Conservation (phyloP, 75 land plant genomes). For the Pseudotsuga menziesii region DNA sequence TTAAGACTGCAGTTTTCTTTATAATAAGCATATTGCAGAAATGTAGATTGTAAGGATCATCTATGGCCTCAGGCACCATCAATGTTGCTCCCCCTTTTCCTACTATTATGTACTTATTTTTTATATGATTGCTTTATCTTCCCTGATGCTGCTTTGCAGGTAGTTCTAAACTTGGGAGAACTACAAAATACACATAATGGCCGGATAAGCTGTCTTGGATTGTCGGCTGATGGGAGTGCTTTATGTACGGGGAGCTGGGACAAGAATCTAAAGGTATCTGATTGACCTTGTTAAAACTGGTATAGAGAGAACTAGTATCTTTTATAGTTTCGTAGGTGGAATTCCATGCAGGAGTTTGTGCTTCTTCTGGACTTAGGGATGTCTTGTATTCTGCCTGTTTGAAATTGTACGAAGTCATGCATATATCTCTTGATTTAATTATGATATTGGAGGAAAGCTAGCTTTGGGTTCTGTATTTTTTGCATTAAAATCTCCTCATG, state of each 20-base stretch:
- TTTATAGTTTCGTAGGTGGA: not conserved
- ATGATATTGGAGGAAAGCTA: not conserved
- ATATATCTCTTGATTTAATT: not conserved
- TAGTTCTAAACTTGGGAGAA: conserved; percentile 71
- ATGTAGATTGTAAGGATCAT: not conserved
- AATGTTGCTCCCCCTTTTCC: no score
- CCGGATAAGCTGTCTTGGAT: conserved; percentile 78
- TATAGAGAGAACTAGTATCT: not conserved
- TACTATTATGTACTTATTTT: no score
- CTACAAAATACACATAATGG: conserved; percentile 61
- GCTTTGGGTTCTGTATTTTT: not conserved
- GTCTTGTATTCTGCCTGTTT: not conserved
- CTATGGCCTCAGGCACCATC: not conserved
- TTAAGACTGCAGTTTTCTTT: not conserved
- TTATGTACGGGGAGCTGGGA: conserved; percentile 99
- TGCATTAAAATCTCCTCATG: not conserved
- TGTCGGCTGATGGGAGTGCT: conserved; percentile 96
- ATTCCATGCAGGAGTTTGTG: not conserved
- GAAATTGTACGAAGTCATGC: not conserved
- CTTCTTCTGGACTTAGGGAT: not conserved
- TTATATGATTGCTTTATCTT: conserved; percentile 1
- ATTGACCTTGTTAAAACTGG: not conserved
- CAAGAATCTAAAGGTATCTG: conserved; percentile 78
- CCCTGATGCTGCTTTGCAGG: conserved; percentile 23
- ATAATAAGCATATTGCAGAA: not conserved